phyloP scores from a whole-genome alignment of 2,329 filamentous ascomycete species.

The Alternaria sp. region DNA sequence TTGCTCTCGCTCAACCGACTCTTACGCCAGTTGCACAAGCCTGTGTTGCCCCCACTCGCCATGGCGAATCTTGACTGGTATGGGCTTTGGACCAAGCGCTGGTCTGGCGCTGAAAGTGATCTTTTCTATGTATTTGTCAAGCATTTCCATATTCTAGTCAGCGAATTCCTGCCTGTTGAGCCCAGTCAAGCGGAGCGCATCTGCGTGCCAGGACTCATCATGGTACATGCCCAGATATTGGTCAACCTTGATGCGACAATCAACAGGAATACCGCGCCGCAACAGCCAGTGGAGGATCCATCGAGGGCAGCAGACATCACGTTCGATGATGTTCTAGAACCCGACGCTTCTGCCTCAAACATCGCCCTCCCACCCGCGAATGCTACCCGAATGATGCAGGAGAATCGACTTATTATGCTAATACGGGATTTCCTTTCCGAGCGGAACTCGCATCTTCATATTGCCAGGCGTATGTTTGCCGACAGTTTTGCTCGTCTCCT shows the following conservation, averaged over 20 bases:
- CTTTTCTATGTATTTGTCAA: conserved; percentile 92
- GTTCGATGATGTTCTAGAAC: conserved; percentile 70
- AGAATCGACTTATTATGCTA: conserved; percentile 84
- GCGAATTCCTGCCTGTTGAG: conserved; percentile 64
- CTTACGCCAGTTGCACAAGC: conserved; percentile 68
- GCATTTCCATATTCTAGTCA: conserved; percentile 80
- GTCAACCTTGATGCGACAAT: conserved; percentile 83
- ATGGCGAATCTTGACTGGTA: conserved; percentile 82
- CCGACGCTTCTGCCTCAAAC: conserved; percentile 72
- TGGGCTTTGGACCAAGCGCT: conserved; percentile 83
- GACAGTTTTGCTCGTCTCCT: conserved; percentile 76
- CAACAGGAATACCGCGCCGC: conserved; percentile 69
- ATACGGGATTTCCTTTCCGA: conserved; percentile 81
- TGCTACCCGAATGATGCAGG: conserved; percentile 80
- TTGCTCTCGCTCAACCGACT: conserved; percentile 69
- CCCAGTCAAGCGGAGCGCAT: conserved; percentile 64
- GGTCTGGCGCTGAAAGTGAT: conserved; percentile 87
- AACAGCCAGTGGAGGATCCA: conserved; percentile 41
- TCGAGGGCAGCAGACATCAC: conserved; percentile 61
- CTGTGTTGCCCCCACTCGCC: conserved; percentile 71
- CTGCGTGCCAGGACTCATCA: conserved; percentile 77
- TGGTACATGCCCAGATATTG: conserved; percentile 84
- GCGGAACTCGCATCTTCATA: conserved; percentile 60
- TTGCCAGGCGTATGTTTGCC: conserved; percentile 74
- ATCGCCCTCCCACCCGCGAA: conserved; percentile 72